Base-by-base conservation (phyloP, 1,284 basidiomycete genomes). In the Sanghuangporus sanghuang region DNA sequence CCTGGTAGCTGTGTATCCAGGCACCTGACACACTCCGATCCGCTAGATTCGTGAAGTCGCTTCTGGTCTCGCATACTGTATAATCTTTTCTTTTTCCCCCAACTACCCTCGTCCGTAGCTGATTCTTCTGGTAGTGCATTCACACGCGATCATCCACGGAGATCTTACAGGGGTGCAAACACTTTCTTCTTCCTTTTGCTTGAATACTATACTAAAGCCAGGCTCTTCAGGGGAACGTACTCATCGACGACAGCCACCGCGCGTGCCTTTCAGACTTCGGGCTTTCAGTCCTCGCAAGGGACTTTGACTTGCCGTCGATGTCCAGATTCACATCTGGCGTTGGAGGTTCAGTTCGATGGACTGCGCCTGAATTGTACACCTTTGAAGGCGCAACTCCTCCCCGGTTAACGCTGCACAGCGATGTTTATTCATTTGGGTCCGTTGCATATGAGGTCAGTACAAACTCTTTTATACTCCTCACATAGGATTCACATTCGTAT, bases 201-300 rank as follows among this genome's bases (percentile, higher is more conserved):
- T 14, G 44, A 16, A 8, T n/a, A n/a, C 35, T 42, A 2, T 36
- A 14, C 35, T n/a, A 38, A 48, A 62, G 16, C 7, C 2, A 2
- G 16, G 18, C 46, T 11, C 18, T 6, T 3, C 44, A 64, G 63
- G 49, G 50, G 7, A 64, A 64, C 21, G 39, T 64, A 12, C 40
- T 64, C 14, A 57, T 64, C 54, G 42, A 64, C 40, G 59, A 64
- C 32, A 54, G 61, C 23, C 63, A 64, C 23, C 6, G 23, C 7
- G 63, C 63, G 12, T 64, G 63, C 32, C 50, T 64, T 16, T 60
- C 63, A 32, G 63, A 64, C 40, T 64, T 64, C 53, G 63, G 63
- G 11, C 54, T 64, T 11, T 64, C 63, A 6, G n/a, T 56, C 4
- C 63, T 64, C 40, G 63, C 63, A 3, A 9, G 52, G 21, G 63